Evolutionary conservation across 495 filamentous ascomycete genomes (phyloP).

Genomic region (Aspergillus affinis): DNA sequence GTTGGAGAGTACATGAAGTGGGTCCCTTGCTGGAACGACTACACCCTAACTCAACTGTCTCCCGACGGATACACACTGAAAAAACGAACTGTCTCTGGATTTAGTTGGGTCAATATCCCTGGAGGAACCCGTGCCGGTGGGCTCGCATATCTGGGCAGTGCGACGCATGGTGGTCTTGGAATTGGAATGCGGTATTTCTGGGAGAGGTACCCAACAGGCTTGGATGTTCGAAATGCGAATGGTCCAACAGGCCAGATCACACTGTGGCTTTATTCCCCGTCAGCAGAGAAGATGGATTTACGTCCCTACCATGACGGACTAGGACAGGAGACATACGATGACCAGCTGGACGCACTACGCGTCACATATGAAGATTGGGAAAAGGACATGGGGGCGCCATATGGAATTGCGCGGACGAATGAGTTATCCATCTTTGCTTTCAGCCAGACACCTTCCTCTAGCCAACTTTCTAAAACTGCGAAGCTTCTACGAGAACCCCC

Average conservation of each 20-base stretch:
- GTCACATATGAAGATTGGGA: conserved; percentile 57
- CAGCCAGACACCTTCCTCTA: conserved; percentile 36
- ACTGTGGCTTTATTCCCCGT: conserved; percentile 50
- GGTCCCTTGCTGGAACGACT: conserved; percentile 51
- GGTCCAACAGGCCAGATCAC: conserved; percentile 40
- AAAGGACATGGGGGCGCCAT: conserved; percentile 42
- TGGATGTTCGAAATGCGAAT: conserved; percentile 42
- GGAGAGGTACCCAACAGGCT: conserved; percentile 48
- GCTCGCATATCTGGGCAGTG: conserved; percentile 46
- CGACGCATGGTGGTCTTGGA: conserved; percentile 43
- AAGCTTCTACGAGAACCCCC: conserved; percentile 36
- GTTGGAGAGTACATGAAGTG: conserved; percentile 38
- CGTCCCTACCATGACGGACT: conserved; percentile 51
- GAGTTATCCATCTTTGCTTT: conserved; percentile 46
- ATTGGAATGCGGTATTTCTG: conserved; percentile 51
- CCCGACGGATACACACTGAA: conserved; percentile 51
- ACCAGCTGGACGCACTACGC: conserved; percentile 50
- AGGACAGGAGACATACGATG: conserved; percentile 41
- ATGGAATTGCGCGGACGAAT: conserved; percentile 48
- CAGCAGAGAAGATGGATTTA: conserved; percentile 47
- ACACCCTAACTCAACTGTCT: conserved; percentile 44
- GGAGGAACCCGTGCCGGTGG: conserved; percentile 47
- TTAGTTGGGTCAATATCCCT: conserved; percentile 50
- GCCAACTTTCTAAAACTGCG: conserved; percentile 30
- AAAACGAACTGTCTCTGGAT: conserved; percentile 47